These are phyloP conservation scores for Penicillium soppii DNA, from an alignment of 495 filamentous ascomycete genomes.

Conservation along the genomic window DNA sequence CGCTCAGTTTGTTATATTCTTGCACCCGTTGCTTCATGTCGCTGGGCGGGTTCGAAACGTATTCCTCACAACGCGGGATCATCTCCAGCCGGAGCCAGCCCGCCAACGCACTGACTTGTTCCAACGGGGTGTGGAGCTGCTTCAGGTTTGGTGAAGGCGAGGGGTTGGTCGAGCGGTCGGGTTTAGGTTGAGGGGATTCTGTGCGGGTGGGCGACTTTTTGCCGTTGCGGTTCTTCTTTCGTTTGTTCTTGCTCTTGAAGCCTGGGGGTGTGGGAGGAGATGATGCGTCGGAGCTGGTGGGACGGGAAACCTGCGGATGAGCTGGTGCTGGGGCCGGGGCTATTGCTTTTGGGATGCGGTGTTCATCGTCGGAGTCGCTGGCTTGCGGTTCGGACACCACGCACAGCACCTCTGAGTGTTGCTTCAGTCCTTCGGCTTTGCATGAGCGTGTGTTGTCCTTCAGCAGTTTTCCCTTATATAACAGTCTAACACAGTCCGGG, in stretches of 20 bases:
- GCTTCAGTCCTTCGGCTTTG: slow-evolving; percentile 73
- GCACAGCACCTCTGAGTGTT: slow-evolving; percentile 73
- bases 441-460: slow-evolving; percentile 64
- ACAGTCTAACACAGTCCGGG: slow-evolving; percentile 64
- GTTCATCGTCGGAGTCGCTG: slow-evolving; percentile 44
- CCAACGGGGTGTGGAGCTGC: slow-evolving; percentile 48
- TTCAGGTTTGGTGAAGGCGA: slow-evolving; percentile 39
- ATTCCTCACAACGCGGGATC: slow-evolving; percentile 65
- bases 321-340: slow-evolving; percentile 10
- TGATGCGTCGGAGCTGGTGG: slow-evolving; percentile 30
- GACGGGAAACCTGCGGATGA: neutral
- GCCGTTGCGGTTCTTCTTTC: slow-evolving; percentile 41
- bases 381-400: slow-evolving; percentile 56
- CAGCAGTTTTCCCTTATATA: slow-evolving; percentile 80
- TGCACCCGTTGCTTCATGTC: slow-evolving; percentile 71
- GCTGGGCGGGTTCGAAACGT: slow-evolving; percentile 60
- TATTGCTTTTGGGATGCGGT: neutral
- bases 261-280: slow-evolving; percentile 18
- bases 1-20: slow-evolving; percentile 76
- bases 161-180: slow-evolving; percentile 23
- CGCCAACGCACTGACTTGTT: slow-evolving; percentile 70
- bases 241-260: slow-evolving; percentile 37
- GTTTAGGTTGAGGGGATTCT: slow-evolving; percentile 20
- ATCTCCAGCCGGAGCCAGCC: slow-evolving; percentile 65
- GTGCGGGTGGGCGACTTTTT: slow-evolving; percentile 31